Conservation (phyloP, 495 filamentous ascomycete genomes). For the Penicillium simplicissimum region DNA sequence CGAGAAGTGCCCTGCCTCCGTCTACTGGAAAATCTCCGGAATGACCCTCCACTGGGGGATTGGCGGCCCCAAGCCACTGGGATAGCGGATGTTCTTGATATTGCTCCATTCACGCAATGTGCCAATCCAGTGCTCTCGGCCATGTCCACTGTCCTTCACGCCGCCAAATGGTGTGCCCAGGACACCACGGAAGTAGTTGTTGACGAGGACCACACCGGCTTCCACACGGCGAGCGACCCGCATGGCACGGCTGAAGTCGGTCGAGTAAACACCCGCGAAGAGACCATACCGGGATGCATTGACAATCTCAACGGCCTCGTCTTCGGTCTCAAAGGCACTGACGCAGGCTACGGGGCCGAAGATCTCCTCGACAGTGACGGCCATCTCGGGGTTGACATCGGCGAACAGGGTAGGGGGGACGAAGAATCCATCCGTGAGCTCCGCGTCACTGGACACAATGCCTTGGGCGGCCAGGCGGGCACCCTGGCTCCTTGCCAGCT, state of each 20-base stretch:
- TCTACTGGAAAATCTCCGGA: slow-evolving; percentile 5
- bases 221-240: slow-evolving; percentile 61
- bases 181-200: slow-evolving; percentile 10
- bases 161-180: slow-evolving; percentile 8
- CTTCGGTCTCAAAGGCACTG: slow-evolving; percentile 53
- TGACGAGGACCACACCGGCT: slow-evolving; percentile 54
- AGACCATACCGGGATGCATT: slow-evolving; percentile 73
- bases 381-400: slow-evolving; percentile 56
- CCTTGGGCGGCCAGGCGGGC: slow-evolving; percentile 30
- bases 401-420: slow-evolving; percentile 63
- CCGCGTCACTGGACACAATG: slow-evolving; percentile 17
- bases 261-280: slow-evolving; percentile 68
- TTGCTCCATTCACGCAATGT: slow-evolving; percentile 5
- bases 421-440: slow-evolving; percentile 43
- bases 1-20: too few relatives aligned
- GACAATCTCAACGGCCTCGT: slow-evolving; percentile 62
- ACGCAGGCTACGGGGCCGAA: slow-evolving; percentile 66
- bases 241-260: slow-evolving; percentile 59
- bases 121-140: slow-evolving; percentile 12
- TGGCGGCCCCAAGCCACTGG: background rate
- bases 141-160: slow-evolving; percentile 10
- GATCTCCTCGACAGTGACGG: slow-evolving; percentile 60
- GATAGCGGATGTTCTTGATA: slow-evolving; percentile 7
- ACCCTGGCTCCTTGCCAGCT: slow-evolving; percentile 40
- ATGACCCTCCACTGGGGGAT: slow-evolving; percentile 5